Conservation (phyloP, 1,284 basidiomycete species). For the Leucocoprinus gongylophorus region DNA sequence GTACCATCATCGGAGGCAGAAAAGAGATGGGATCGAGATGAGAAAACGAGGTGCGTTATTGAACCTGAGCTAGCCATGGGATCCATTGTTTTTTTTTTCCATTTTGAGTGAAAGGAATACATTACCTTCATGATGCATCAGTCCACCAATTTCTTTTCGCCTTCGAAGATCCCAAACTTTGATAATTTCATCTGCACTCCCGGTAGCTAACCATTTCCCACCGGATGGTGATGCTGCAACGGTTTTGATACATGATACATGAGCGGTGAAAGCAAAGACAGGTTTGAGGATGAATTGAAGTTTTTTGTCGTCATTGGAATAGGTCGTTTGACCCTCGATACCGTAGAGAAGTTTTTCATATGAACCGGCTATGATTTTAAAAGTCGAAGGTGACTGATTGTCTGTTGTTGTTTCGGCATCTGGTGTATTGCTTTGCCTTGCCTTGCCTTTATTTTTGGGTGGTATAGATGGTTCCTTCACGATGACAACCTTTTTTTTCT, state of each 20-base stretch:
- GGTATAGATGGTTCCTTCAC: neutral
- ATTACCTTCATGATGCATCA: slow-evolving; percentile 89
- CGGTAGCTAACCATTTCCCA: slow-evolving; percentile 94
- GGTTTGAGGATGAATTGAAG: slow-evolving; percentile 58
- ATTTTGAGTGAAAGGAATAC: slow-evolving; percentile 15
- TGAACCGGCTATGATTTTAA: slow-evolving; percentile 85
- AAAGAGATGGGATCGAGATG: slow-evolving; percentile 82
- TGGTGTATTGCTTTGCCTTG: slow-evolving; percentile 21
- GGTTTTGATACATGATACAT: slow-evolving; percentile 87
- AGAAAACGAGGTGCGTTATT: slow-evolving; percentile 85
- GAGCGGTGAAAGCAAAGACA: slow-evolving; percentile 94
- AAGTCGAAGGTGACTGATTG: slow-evolving; percentile 44
- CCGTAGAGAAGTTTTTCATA: slow-evolving; percentile 97
- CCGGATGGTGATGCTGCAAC: slow-evolving; percentile 80
- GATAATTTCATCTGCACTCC: slow-evolving; percentile 90
- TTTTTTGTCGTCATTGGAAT: slow-evolving; percentile 27
- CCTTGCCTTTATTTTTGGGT: slow-evolving; percentile 25
- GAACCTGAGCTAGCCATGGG: slow-evolving; percentile 50
- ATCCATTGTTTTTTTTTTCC: neutral
- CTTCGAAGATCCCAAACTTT: slow-evolving; percentile 96
- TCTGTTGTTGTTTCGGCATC: slow-evolving; percentile 11
- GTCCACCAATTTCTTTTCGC: slow-evolving; percentile 86
- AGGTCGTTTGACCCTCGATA: slow-evolving; percentile 57
- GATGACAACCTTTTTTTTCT: neutral
- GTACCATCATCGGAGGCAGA: slow-evolving; percentile 89